A percentile compares a stretch with the other conserved stretches of the same genome.
Evolutionary conservation across 2,329 filamentous ascomycete genomes (phyloP).

Genomic region (Colletotrichum phormii): DNA sequence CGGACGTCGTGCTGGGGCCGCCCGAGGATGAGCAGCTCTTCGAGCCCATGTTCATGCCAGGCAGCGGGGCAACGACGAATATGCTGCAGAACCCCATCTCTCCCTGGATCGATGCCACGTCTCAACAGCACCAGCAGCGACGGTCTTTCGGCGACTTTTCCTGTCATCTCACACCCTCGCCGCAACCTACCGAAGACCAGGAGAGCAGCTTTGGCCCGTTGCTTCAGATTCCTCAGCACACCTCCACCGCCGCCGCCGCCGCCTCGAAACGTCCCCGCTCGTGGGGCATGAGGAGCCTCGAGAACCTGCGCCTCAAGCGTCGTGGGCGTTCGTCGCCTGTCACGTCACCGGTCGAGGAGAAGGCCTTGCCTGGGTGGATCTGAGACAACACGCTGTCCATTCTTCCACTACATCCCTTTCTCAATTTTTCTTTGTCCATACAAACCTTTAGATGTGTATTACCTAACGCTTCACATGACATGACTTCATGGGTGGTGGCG

Average conservation of each 20-base stretch:
- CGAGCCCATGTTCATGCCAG: constrained; percentile 7
- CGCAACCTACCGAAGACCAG: not conserved
- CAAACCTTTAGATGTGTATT: not conserved
- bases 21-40: constrained; percentile 19
- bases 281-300: constrained; percentile 37
- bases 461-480: constrained; percentile 10
- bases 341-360: not conserved
- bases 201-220: not conserved
- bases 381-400: not conserved
- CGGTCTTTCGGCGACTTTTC: constrained; percentile 14
- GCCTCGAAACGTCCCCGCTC: constrained; percentile 35
- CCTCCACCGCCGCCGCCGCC: no score
- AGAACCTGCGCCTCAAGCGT: constrained; percentile 40
- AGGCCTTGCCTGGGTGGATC: constrained; percentile 13
- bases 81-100: not conserved
- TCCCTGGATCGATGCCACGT: constrained; percentile 3
- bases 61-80: not conserved
- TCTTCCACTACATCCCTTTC: not conserved
- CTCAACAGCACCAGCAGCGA: not conserved
- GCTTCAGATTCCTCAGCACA: constrained; percentile 25
- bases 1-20: constrained; percentile 29
- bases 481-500: constrained; percentile 8
- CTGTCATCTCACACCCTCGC: not conserved
- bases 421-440: not conserved
- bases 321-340: constrained; percentile 7